Evolutionary conservation across 805 yeast species (phyloP), one percentile per base, ranked within the genome.

Genomic region (Wickerhamomyces xylosicus): DNA sequence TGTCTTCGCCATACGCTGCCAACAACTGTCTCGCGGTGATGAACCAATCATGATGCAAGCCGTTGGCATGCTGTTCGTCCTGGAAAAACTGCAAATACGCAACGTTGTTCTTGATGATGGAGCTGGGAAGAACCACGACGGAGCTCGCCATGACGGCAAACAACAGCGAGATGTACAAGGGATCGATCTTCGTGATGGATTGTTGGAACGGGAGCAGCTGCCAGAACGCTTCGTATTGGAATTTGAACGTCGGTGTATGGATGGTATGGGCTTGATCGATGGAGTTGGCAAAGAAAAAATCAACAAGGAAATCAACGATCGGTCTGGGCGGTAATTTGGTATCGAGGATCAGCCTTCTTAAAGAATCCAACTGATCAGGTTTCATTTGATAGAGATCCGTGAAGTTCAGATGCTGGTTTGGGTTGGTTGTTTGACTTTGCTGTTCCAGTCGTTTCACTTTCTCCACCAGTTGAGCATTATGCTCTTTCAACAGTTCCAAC

Each of bases 11-110:
- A 21, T 40, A 27, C 29, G 46, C 43, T 2, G 47, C 39, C 29
- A 44, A 13, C 5, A 44, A 43, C 33, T 48, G 50, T 32, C 46
- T 39, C 13, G 54, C 33, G 2, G 50, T 44, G 25, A 39, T 34
- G 33, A 48, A 48, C 50, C 48, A 47, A 4, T 14, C 35, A 14
- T 20, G 5, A 17, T 44, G 39, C 11, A 37, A 21, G 3, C 4
- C 9, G 3, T 33, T 35, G 3, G 43, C 17, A 19, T 33, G n/a
- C 13, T 40, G 33, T 31, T 43, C 28, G 14, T 40, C 4, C 1
- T 32, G 31, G 42, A 42, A 41, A 11, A 18, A 34, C 28, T 41
- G 19, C 5, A 34, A 10, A 27, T 42, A 22, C 3, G 21, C 32
- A 20, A 41, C 45, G 19, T 41, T 39, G n/a, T 42, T 29, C 18